Base-by-base conservation (phyloP, 306 rosid genomes). In the Cercis canadensis region DNA sequence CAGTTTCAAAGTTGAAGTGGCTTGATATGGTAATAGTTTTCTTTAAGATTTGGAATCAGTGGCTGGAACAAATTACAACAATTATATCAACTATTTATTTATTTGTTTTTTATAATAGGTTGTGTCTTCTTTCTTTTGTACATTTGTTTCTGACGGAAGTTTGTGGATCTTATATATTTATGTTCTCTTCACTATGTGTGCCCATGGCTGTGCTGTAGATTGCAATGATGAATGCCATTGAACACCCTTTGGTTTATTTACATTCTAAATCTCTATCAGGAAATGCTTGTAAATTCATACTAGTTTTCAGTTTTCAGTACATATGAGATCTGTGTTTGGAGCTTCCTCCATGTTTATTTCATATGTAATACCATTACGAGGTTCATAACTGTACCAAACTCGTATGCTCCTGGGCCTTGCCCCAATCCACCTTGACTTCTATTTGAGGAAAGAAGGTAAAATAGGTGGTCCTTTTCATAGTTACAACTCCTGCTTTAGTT, bases 101-200 rank as follows among this genome's bases (percentile, higher is more conserved):
- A 3, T 24, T 24, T 24, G 29, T 24, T 24, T 24, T 24, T 24
- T 24, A 24, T 24, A 1, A 24, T 24, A 24, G 29, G 29, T 24
- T 24, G 29, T 24, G 3, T 24, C 29, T 24, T 24, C 29, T 24
- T 24, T 24, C 1, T 24, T 24, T 24, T 24, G 29, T 24, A 1
- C 29, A 24, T 24, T 24, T 24, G 29, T 24, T 29, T 34, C 41
- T 50, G 40, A 14, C 33, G 41, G 21, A 21, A 31, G 19, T 17
- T 32, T 57, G 19, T 46, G 62, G 36, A 57, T 57, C 24, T 18
- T 39, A 40, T 43, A 18, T 41, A 50, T 53, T 19, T 53, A 63
- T 13, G 16, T 47, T 70, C 50, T 57, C 57, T 65, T 57, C 54
- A 59, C 14, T 41, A n/a, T 65, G 37, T 43, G 37, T 45, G 40